Percentiles rank a stretch among this genome's conserved stretches.
phyloP scores from a whole-genome alignment of 345 rosid genomes.

The Citrus medica region DNA sequence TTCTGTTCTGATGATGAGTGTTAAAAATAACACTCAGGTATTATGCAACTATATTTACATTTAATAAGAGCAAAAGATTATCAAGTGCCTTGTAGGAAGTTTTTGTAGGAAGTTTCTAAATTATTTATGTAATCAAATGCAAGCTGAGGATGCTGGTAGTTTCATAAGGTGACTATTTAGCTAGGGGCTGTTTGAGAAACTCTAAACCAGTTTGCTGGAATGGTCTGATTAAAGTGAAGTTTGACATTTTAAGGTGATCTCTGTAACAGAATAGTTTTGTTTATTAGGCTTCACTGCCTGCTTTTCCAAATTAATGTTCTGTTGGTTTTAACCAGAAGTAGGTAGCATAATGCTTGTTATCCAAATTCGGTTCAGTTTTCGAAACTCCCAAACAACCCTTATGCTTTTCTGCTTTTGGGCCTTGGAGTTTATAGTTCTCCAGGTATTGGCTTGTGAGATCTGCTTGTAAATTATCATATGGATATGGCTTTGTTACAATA shows the following conservation, averaged over 20 bases:
- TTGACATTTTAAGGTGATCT: conserved; percentile 7
- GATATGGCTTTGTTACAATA: background rate
- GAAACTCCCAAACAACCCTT: background rate
- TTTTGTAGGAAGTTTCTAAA: background rate
- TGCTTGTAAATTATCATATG: background rate
- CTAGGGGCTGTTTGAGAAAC: background rate
- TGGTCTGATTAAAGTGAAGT: background rate
- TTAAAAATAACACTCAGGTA: conserved; percentile 95
- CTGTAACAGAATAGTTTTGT: background rate
- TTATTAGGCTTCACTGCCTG: background rate
- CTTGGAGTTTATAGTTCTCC: conserved; percentile 8
- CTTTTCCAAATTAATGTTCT: background rate
- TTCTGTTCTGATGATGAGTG: conserved; percentile 96
- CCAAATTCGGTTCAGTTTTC: background rate
- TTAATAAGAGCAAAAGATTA: background rate
- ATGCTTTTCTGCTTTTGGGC: background rate
- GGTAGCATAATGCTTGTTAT: background rate
- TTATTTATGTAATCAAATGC: background rate
- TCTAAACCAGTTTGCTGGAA: background rate
- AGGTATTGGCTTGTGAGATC: conserved; percentile 17
- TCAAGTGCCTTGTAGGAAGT: background rate
- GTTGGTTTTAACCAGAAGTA: conserved; percentile 7
- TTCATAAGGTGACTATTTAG: background rate
- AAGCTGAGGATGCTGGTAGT: background rate
- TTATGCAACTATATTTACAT: background rate